Evolutionary conservation across 108 stramenopile species (phyloP).

Genomic region (Fistulifera pelliculosa): DNA sequence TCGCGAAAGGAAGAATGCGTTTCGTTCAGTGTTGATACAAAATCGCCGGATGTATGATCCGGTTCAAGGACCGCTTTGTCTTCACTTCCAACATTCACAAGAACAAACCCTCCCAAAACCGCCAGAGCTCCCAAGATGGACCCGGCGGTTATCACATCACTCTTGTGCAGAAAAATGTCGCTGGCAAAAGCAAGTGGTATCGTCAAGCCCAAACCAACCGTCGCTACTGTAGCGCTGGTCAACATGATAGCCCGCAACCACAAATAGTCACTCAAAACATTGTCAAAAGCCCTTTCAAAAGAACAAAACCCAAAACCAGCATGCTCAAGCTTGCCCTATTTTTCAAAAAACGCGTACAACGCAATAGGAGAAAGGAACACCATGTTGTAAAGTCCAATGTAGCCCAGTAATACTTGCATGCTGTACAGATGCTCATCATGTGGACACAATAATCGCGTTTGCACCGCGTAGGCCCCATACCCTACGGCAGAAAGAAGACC

Average conservation of each 20-base stretch:
- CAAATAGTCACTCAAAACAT: constrained; percentile 87
- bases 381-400: constrained; percentile 79
- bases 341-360: constrained; percentile 25
- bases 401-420: constrained; percentile 90
- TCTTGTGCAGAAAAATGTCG: constrained; percentile 27
- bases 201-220: constrained; percentile 92
- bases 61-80: neutral
- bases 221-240: constrained; percentile 94
- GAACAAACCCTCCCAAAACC: constrained; percentile 64
- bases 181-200: constrained; percentile 86
- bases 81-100: constrained; percentile 61
- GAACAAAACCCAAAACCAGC: constrained; percentile 52
- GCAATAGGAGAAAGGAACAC: constrained; percentile 50
- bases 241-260: constrained; percentile 94
- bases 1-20: too few relatives aligned
- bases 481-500: constrained; percentile 72
- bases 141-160: constrained; percentile 22
- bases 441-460: constrained; percentile 62
- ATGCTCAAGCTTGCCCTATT: constrained; percentile 17
- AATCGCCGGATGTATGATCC: too few relatives aligned
- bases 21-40: too few relatives aligned
- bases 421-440: constrained; percentile 64
- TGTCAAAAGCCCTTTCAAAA: constrained; percentile 54
- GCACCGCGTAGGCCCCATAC: constrained; percentile 76
- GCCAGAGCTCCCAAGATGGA: constrained; percentile 56